Evolutionary conservation across 2,329 filamentous ascomycete species (phyloP), one percentile per base, ranked within the genome.

Genomic region (Leptographium wingfieldii): DNA sequence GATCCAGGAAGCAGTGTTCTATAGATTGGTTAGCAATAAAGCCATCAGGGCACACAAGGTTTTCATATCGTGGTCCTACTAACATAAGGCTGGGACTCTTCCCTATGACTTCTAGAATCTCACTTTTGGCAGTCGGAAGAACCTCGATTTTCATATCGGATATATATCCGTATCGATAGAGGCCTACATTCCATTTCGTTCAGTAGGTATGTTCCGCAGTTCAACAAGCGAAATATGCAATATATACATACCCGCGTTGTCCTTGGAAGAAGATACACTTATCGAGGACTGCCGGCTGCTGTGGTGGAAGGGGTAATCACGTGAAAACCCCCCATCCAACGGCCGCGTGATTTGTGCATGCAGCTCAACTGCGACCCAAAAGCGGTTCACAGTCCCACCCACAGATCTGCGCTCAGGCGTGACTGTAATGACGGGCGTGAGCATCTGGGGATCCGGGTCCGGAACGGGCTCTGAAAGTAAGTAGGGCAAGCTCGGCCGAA

Each of bases 71-170:
- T 46, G 10, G 14, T 46, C 16, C 3, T 7, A 49, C 66, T 29
- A 59, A 79, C 78, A 69, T 73, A 3, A 74, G 73, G 58, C 73
- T 74, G 4, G 71, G 62, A 51, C 74, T 72, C n/a, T 76, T 71
- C 46, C 76, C 73, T 49, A 82, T 67, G 0, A 81, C 69, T 56
- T 80, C 74, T 12, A 79, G 55, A 38, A 82, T 68, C 6, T 69
- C 69, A 51, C 72, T 76, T 40, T 71, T 72, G 27, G 63, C 61
- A 1, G 72, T 70, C 0, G 80, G 74, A 6, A 76, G 61, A 27
- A 82, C 66, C 27, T 80, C 73, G 3, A 80, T 68, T 2, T 69
- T 71, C 46, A 82, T 64, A 60, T 81, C 73, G 64, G 79, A 76
- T 16, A 83, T 68, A 61, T 75, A 77, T 12, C 77, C 78, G 67